Evolutionary conservation across 2,329 filamentous ascomycete species (phyloP).

Genomic region (Aaosphaeria arxii): DNA sequence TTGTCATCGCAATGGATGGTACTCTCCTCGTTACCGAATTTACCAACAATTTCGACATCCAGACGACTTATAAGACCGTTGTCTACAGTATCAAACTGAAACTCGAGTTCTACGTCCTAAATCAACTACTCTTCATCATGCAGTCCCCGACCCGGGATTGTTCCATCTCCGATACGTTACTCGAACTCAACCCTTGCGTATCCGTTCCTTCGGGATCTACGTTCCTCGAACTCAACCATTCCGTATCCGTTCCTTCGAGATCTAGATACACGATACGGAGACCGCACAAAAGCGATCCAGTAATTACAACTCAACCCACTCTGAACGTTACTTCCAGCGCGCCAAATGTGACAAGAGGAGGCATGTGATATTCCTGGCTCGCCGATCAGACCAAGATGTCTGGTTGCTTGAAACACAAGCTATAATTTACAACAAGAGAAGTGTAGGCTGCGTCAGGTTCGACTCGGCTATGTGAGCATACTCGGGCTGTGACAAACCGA

Average conservation of each 20-base stretch:
- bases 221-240: not conserved
- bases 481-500: too few relatives aligned
- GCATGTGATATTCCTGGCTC: too few relatives aligned
- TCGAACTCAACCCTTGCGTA: not conserved
- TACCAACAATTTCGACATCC: slow-evolving; percentile 24
- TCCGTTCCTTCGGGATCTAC: not conserved
- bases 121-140: slow-evolving; percentile 21
- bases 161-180: not conserved
- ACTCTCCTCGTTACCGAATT: slow-evolving; percentile 39
- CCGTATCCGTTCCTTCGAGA: not conserved
- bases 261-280: not conserved
- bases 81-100: slow-evolving; percentile 48
- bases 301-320: not conserved
- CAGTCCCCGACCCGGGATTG: not conserved
- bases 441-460: too few relatives aligned
- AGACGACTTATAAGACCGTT: slow-evolving; percentile 35
- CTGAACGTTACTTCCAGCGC: not conserved
- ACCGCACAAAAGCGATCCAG: not conserved
- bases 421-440: too few relatives aligned
- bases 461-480: too few relatives aligned
- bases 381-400: too few relatives aligned
- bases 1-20: slow-evolving; percentile 40
- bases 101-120: slow-evolving; percentile 53
- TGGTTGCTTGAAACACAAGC: too few relatives aligned
- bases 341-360: not conserved